phyloP scores from a whole-genome alignment of 1,284 basidiomycete genomes.

The Naganishia liquefaciens region DNA sequence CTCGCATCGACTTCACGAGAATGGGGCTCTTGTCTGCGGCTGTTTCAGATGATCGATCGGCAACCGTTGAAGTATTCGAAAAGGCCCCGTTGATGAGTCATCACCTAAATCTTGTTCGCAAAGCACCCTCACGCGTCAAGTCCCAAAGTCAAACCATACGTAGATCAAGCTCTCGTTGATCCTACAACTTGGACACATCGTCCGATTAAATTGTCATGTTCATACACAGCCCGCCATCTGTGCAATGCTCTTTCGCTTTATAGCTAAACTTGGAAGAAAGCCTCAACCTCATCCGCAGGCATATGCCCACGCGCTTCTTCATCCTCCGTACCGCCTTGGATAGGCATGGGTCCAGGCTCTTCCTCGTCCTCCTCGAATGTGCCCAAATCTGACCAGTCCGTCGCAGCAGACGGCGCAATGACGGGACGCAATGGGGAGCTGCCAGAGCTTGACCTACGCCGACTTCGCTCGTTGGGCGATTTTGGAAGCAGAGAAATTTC shows the following conservation, averaged over 20 bases:
- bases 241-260: neutral
- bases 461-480: conserved; percentile 70
- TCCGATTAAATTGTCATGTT: neutral
- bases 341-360: conserved; percentile 72
- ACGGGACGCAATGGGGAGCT: conserved; percentile 78
- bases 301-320: conserved; percentile 48
- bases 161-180: no score
- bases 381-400: conserved; percentile 63
- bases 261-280: conserved; percentile 33
- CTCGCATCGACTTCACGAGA: neutral
- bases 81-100: neutral
- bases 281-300: conserved; percentile 55
- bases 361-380: conserved; percentile 64
- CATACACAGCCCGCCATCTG: no score
- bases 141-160: no score
- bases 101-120: neutral
- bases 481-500: conserved; percentile 86
- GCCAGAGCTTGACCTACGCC: conserved; percentile 64
- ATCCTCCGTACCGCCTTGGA: conserved; percentile 48
- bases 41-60: conserved; percentile 27
- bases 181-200: no score
- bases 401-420: conserved; percentile 69
- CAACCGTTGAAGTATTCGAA: neutral
- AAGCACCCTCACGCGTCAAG: no score
- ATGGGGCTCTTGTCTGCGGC: neutral